Evolutionary conservation across 148 eudicot species (phyloP), one percentile per base, ranked within the genome.

Genomic region (Rhododendron ovatum): DNA sequence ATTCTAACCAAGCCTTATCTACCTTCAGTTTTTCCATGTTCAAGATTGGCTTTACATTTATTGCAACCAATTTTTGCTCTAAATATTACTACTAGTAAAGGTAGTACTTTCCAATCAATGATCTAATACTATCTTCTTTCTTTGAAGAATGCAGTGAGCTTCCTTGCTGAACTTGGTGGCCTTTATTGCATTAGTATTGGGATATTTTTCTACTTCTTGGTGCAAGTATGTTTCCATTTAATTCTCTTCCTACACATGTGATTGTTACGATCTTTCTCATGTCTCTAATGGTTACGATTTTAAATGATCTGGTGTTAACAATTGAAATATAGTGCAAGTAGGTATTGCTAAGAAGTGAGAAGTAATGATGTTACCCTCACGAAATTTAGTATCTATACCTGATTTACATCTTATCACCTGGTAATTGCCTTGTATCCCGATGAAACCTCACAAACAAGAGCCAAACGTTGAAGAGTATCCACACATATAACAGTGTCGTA

Each of bases 161-260:
- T 96, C 85, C 98, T 95, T 84, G 99, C 98, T 18, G 93, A 96
- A 90, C 87, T 96, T 82, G 98, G 98, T 87, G 99, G 98, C 88
- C 94, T 96, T 77, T 95, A 91, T 85, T 95, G 99, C 93, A 84
- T 95, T 76, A 93, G 99, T 88, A 89, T 95, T 69, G 96, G 94
- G 88, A 92, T 96, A 77, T 96, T 95, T 88, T 95, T 93, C 94
- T 96, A 88, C 91, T 82, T 95, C 51, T 86, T 95, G 94, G 91
- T 95, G 51, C 98, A 96, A 91, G 99, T 96, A 93, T 75, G 98
- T 88, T 85, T 74, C 85, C 81, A 51, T 59, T 82, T n/a, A 22
- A 45, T 83, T 74, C 35, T 81, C 75, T 57, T 30, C 53, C n/a
- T 47, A 33, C 37, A 3, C 15, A 30, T 71, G 41, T 71, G 76